Percentiles rank a stretch among this genome's conserved stretches.
These are phyloP conservation scores for Blastomyces gilchristii DNA, from an alignment of 2,329 filamentous ascomycete species.

Conservation along the genomic window DNA sequence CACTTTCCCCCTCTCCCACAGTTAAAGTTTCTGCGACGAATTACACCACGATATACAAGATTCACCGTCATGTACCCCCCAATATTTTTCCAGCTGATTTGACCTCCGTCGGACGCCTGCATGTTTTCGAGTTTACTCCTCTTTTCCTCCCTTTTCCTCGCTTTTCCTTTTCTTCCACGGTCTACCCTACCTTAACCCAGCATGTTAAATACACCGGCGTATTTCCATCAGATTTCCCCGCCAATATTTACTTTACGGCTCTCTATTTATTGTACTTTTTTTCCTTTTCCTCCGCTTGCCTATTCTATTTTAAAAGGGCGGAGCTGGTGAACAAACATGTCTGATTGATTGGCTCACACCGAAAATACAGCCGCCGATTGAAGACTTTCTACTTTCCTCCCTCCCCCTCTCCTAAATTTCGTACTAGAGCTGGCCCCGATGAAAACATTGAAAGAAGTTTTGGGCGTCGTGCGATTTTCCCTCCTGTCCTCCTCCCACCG, in stretches of 20 bases:
- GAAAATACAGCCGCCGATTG: not conserved
- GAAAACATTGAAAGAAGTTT: not conserved
- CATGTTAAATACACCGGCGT: slow-evolving; percentile 12
- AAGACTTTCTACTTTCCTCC: not conserved
- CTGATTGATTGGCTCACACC: not conserved
- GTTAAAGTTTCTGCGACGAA: slow-evolving; percentile 20
- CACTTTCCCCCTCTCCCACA: slow-evolving; percentile 5
- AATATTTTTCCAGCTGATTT: slow-evolving; percentile 9
- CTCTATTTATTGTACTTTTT: not conserved
- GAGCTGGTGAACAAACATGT: not conserved
- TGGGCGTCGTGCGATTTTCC: not conserved
- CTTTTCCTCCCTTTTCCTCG: not conserved
- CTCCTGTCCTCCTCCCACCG: not conserved
- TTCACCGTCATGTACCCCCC: slow-evolving; percentile 40
- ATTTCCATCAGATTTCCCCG: slow-evolving; percentile 1
- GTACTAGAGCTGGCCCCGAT: not conserved
- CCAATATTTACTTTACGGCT: slow-evolving; percentile 1
- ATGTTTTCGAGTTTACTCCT: not conserved
- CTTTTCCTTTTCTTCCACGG: not conserved
- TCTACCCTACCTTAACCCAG: slow-evolving; percentile 1
- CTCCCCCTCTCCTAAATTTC: not conserved
- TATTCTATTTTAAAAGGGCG: not conserved
- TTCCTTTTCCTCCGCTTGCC: not conserved
- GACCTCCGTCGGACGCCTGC: not conserved
- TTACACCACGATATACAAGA: slow-evolving; percentile 35